Percentiles rank a stretch among this genome's conserved stretches.
Conservation (phyloP, 2,329 filamentous ascomycete species). For the Tolypocladium capitatum region DNA sequence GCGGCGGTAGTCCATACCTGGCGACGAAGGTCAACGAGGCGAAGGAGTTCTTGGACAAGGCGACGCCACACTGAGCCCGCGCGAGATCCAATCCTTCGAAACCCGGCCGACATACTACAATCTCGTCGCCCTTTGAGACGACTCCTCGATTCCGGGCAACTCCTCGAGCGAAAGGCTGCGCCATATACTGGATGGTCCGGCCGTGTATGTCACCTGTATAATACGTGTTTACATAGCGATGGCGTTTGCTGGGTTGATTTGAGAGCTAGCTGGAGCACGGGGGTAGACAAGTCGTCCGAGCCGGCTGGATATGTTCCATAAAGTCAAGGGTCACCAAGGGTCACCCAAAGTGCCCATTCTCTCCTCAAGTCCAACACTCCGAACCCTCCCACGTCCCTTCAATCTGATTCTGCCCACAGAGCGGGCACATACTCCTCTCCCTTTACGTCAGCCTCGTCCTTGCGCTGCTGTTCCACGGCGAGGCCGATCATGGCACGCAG, state of each 20-base stretch:
- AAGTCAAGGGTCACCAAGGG: not conserved
- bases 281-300: not conserved
- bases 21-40: constrained; percentile 98
- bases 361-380: constrained; percentile 1
- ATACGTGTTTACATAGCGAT: constrained; percentile 29
- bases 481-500: constrained; percentile 55
- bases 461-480: constrained; percentile 12
- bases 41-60: constrained; percentile 86
- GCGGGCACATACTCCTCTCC: constrained; percentile 8
- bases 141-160: not conserved
- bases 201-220: constrained; percentile 21
- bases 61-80: constrained; percentile 7
- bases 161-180: not conserved
- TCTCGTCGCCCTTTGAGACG: not conserved
- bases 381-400: not conserved
- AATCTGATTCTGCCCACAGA: not conserved
- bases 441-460: constrained; percentile 7
- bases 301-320: not conserved
- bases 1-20: constrained; percentile 89
- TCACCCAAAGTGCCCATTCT: not conserved
- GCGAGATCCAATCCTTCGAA: not conserved
- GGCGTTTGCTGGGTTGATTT: constrained; percentile 23
- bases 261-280: constrained; percentile 8
- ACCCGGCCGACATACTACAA: not conserved
- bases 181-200: constrained; percentile 1